Evolutionary conservation across 768 basidiomycete species (phyloP).

Genomic region (Tylopilus rubrobrunneus): DNA sequence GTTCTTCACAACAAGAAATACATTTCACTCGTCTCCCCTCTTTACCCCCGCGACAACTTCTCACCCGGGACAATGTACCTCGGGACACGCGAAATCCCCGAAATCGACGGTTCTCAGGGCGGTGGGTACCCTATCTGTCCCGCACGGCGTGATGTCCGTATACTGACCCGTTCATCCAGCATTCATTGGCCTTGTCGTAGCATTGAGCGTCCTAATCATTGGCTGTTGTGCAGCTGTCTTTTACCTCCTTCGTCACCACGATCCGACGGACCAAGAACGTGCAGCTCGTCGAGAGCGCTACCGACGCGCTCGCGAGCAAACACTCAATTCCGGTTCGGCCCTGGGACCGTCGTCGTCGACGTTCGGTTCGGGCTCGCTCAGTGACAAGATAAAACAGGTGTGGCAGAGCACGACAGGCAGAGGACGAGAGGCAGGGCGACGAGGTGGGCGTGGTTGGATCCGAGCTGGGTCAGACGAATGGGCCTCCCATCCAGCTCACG

Average conservation of each 20-base stretch:
- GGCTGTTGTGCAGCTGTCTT: conserved; percentile 50
- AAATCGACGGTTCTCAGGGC: conserved; percentile 47
- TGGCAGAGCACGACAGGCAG: conserved; percentile 19
- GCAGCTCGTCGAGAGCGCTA: conserved; percentile 31
- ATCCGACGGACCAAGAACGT: conserved; percentile 39
- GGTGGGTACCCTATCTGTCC: conserved; percentile 31
- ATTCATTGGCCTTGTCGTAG: conserved; percentile 60
- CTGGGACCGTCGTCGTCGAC: conserved; percentile 6
- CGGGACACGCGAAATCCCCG: conserved; percentile 35
- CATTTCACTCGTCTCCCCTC: not conserved
- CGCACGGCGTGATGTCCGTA: not conserved
- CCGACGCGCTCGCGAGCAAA: conserved; percentile 25
- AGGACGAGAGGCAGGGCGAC: conserved; percentile 14
- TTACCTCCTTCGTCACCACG: conserved; percentile 52
- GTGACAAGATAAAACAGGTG: conserved; percentile 24
- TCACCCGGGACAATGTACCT: conserved; percentile 1
- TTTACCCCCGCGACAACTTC: not conserved
- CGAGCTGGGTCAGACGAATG: conserved; percentile 47
- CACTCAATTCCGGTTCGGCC: conserved; percentile 11
- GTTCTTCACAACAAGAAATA: not conserved
- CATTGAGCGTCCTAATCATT: conserved; percentile 51
- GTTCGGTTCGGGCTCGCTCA: conserved; percentile 21
- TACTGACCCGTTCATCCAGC: conserved; percentile 25
- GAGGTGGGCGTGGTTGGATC: conserved; percentile 45
- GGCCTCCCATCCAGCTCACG: conserved; percentile 33